Base-by-base conservation (phyloP, 441 rosid species). In the Erysimum pusillum region DNA sequence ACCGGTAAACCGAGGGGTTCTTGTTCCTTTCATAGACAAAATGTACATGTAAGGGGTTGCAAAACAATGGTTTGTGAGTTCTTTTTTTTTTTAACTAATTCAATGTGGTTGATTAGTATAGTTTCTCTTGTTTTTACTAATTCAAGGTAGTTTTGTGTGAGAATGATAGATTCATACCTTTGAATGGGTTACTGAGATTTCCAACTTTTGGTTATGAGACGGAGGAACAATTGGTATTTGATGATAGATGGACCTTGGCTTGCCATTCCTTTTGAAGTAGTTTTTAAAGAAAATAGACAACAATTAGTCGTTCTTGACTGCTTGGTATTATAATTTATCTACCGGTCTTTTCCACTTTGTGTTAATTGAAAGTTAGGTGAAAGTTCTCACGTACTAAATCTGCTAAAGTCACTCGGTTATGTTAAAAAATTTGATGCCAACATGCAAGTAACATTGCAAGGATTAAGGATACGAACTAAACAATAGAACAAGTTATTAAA, bases 41-140 rank as follows among this genome's bases (percentile, higher is more conserved):
- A 11, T 76, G 76, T 76, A 76, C 66, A 76, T 63, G 66, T 56
- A 54, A 63, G 54, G 34, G 57, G 17, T 25, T 54, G 31, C 41
- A 46, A 44, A 54, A 54, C 41, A 48, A 69, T 76, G 60, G 13
- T 17, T 63, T 69, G 60, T 69, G 53, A 45, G 46, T 8, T 54
- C 45, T 63, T 6, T 49, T 6, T 46, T 25, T 25, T 25, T 25
- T 1, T 2, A 63, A 70, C 67, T 63, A 70, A 63, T 36, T 28
- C 25, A 63, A 54, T 69, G 39, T 60, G 71, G 59, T 53, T 76
- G 8, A 63, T 57, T 51, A 61, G 74, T 51, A 49, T 31, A 51
- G 41, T 35, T 46, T 73, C 39, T 44, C 39, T 20, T 74, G 49
- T 34, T 64, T 20, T n/a, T 51, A 49, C 62, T 31, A 49, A 31